Percentiles rank a stretch among this genome's conserved stretches.
Conservation (phyloP, 2,329 filamentous ascomycete genomes). For the Thelonectria blattea region DNA sequence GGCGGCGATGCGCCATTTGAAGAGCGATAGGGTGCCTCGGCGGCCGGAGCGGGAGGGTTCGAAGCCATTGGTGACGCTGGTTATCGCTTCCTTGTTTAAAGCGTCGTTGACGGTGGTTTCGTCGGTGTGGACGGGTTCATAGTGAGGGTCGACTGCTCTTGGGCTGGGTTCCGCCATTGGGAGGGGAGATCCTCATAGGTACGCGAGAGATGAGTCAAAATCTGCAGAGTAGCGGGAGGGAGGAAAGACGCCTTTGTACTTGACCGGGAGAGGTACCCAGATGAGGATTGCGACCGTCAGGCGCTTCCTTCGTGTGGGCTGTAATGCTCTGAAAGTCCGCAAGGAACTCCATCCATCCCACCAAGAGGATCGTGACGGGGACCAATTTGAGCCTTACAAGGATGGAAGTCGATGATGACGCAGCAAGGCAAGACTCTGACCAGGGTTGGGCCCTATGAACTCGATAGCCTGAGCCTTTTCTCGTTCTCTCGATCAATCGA, state of each 20-base stretch:
- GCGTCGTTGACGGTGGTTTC: conserved; percentile 9
- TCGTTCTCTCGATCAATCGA: no score
- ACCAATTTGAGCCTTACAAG: not conserved
- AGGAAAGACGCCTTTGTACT: not conserved
- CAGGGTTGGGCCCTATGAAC: no score
- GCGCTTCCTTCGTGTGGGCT: not conserved
- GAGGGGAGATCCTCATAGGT: no score
- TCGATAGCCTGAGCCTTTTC: no score
- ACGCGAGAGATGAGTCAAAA: no score
- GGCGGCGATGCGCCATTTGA: conserved; percentile 24
- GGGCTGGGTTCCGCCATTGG: conserved; percentile 10
- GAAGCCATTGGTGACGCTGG: not conserved
- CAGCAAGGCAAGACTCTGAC: no score
- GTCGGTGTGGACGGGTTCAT: conserved; percentile 25
- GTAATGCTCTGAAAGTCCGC: no score
- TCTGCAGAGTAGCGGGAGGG: no score
- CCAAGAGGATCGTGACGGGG: not conserved
- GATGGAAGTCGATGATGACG: no score
- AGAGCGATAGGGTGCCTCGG: not conserved
- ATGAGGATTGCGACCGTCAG: not conserved
- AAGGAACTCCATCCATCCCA: not conserved
- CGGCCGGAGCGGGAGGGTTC: not conserved
- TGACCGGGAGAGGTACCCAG: not conserved
- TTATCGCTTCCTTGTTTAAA: not conserved
- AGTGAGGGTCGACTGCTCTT: conserved; percentile 16